Evolutionary conservation across 495 filamentous ascomycete species (phyloP), one percentile per base, ranked within the genome.

Genomic region (Annulohypoxylon nitens): DNA sequence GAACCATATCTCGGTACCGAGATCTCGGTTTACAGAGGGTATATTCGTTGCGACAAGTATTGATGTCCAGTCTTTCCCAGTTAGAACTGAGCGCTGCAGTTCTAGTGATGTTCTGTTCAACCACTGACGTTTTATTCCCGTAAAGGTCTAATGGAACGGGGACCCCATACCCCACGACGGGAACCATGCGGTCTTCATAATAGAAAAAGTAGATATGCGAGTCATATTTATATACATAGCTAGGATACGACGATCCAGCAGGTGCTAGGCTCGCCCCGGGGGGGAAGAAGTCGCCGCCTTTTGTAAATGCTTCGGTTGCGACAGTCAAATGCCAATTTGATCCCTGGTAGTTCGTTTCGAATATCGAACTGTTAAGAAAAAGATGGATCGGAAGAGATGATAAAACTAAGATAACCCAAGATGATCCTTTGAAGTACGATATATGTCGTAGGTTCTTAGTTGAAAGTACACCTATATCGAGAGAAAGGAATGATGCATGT

Each of bases 261-360:
- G 47, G 57, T 33, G 59, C 12, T 10, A 75, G 59, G 14, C 72
- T 75, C 12, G 72, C 72, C 12, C 72, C 72, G 0, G 72, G 72
- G 10, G 72, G 63, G 14, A 54, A 75, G 47, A 61, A 75, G 1
- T 10, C 18, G 2, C 61, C 72, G 1, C 53, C 60, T 12, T 60
- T 43, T 1, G 63, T 71, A 12, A 75, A 75, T 0, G 51, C 58
- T 34, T 68, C 50, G 0, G 72, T 60, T 0, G 62, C 63, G 4
- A 75, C 53, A 39, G 67, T 64, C 0, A 75, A 30, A 6, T 55
- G 18, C 67, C 67, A 75, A 25, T 70, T 9, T 0, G 67, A 45
- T 4, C 43, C 72, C 5, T 53, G 14, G 20, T 33, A 68, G 11
- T 3, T 34, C 2, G 72, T 75, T 50, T 61, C 43, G 12, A 70